These are phyloP conservation scores for Eucalyptus marginata DNA, from an alignment of 345 rosid species.

Conservation along the genomic window DNA sequence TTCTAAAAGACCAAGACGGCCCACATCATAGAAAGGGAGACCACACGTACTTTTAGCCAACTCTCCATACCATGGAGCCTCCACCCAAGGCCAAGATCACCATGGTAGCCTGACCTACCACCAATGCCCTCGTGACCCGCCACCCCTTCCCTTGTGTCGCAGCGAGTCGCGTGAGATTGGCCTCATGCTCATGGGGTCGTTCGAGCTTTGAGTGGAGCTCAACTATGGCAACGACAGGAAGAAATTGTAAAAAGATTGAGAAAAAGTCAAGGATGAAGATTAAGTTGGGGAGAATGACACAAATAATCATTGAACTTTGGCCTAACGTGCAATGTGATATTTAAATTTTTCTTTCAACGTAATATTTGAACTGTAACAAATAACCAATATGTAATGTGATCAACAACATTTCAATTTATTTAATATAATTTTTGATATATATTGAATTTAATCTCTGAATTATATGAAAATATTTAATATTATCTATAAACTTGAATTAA, in stretches of 20 bases:
- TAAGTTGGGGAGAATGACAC: background rate
- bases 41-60: background rate
- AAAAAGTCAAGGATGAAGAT: background rate
- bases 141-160: background rate
- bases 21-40: background rate
- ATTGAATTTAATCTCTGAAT: no score
- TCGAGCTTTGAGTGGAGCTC: background rate
- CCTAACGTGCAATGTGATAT: accelerated
- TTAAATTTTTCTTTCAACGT: accelerated
- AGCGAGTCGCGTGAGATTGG: background rate
- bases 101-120: background rate
- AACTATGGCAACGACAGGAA: background rate
- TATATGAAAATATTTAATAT: no score
- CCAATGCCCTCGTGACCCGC: accelerated
- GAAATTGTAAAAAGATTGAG: background rate
- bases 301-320: no score
- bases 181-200: background rate
- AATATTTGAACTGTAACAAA: accelerated
- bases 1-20: no score
- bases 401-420: accelerated
- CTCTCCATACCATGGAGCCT: background rate
- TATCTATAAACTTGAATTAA: no score
- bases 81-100: background rate
- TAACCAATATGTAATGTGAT: accelerated
- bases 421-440: no score